These are phyloP conservation scores for Alternaria consortialis DNA, from an alignment of 2,329 filamentous ascomycete genomes.

Conservation along the genomic window DNA sequence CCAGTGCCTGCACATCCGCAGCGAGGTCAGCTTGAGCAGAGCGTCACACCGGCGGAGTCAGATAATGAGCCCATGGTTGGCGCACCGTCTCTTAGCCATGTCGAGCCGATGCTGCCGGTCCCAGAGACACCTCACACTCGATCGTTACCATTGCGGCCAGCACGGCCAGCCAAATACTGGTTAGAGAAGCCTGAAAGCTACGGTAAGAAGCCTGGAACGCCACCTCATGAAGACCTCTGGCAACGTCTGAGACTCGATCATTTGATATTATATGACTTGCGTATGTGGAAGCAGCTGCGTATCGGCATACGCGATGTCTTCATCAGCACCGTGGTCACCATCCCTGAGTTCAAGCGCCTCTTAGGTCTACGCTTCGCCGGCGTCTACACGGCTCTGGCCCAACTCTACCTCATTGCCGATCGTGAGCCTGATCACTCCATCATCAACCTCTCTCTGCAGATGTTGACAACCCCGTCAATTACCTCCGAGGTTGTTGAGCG, in stretches of 20 bases:
- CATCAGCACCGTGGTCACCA: slow-evolving; percentile 93
- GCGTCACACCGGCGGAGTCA: slow-evolving; percentile 75
- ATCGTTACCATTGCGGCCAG: slow-evolving; percentile 57
- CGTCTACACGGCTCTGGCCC: slow-evolving; percentile 90
- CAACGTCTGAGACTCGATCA: slow-evolving; percentile 90
- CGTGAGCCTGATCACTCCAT: slow-evolving; percentile 97
- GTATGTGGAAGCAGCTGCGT: slow-evolving; percentile 95
- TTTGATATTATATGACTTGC: slow-evolving; percentile 91
- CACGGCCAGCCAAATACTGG: slow-evolving; percentile 84
- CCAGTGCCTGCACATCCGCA: slow-evolving; percentile 29
- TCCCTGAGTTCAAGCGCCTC: slow-evolving; percentile 95
- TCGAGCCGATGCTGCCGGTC: slow-evolving; percentile 74
- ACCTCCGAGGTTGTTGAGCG: slow-evolving; percentile 94
- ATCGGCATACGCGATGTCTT: slow-evolving; percentile 92
- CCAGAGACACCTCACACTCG: slow-evolving; percentile 76
- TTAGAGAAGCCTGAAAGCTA: slow-evolving; percentile 79
- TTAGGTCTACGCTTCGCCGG: slow-evolving; percentile 93
- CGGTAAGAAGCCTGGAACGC: slow-evolving; percentile 67
- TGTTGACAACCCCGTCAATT: slow-evolving; percentile 95
- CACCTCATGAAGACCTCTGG: slow-evolving; percentile 85
- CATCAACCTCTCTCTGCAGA: slow-evolving; percentile 95
- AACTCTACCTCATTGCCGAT: slow-evolving; percentile 94
- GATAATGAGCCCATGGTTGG: slow-evolving; percentile 70
- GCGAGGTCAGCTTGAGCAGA: slow-evolving; percentile 62
- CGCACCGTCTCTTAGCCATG: slow-evolving; percentile 69